These are phyloP conservation scores for Neofusicoccum laricinum DNA, from an alignment of 2,329 filamentous ascomycete species.

Conservation along the genomic window DNA sequence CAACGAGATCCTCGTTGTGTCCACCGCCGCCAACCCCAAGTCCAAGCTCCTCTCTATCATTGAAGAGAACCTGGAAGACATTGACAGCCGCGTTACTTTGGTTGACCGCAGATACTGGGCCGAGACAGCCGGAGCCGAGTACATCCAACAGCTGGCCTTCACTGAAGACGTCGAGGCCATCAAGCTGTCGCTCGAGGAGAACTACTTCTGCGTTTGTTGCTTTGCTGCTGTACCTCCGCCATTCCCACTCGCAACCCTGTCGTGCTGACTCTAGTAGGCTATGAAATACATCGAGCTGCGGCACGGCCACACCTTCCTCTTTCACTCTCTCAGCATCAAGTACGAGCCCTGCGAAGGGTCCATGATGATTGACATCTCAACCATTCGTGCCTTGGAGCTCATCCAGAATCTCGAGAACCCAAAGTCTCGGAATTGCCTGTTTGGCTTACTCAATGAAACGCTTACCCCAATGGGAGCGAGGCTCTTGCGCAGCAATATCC, in stretches of 20 bases:
- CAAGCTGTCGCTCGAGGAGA: slow-evolving; percentile 75
- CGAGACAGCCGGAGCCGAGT: slow-evolving; percentile 72
- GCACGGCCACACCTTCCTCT: slow-evolving; percentile 65
- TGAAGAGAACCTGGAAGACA: slow-evolving; percentile 65
- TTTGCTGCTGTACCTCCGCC: slow-evolving; percentile 68
- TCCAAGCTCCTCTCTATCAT: slow-evolving; percentile 74
- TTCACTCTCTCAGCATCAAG: slow-evolving; percentile 79
- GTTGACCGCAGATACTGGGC: slow-evolving; percentile 82
- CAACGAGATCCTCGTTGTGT: slow-evolving; percentile 74
- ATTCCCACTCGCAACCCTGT: slow-evolving; percentile 7
- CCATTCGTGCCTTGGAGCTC: slow-evolving; percentile 81
- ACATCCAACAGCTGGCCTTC: slow-evolving; percentile 76
- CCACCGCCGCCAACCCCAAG: slow-evolving; percentile 65
- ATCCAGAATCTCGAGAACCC: slow-evolving; percentile 79
- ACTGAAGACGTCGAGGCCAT: slow-evolving; percentile 76
- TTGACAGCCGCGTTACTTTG: slow-evolving; percentile 55
- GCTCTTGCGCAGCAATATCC: slow-evolving; percentile 76
- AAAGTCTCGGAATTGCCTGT: slow-evolving; percentile 78
- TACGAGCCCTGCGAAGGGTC: slow-evolving; percentile 87
- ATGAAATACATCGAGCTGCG: slow-evolving; percentile 77
- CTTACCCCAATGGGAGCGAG: slow-evolving; percentile 84
- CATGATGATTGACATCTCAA: slow-evolving; percentile 93
- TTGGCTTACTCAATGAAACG: slow-evolving; percentile 81
- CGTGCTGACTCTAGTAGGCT: slow-evolving; percentile 49
- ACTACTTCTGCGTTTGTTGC: slow-evolving; percentile 80